These are phyloP conservation scores for Eimeria praecox DNA, from an alignment of 169 alveolate species.

Conservation along the genomic window DNA sequence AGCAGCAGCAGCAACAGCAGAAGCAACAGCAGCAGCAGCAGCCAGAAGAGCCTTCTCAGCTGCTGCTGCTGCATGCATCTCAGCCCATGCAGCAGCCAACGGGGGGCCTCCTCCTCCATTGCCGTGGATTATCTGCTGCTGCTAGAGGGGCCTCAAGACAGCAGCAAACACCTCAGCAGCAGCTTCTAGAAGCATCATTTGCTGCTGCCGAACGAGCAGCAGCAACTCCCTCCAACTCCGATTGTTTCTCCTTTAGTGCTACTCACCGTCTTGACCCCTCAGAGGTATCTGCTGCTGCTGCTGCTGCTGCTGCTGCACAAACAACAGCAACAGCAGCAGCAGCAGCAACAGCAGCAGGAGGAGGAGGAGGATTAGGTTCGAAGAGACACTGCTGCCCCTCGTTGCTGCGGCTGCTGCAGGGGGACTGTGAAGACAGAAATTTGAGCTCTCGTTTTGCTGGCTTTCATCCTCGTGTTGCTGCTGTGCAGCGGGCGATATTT, in stretches of 20 bases:
- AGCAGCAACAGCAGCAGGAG: not conserved
- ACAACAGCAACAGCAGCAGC: not conserved
- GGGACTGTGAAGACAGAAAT: constrained; percentile 17
- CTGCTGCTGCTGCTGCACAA: not conserved
- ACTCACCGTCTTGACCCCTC: not conserved
- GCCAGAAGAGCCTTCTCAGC: too few relatives aligned
- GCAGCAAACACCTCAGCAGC: not conserved
- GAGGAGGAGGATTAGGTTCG: not conserved
- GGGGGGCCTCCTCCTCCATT: not conserved
- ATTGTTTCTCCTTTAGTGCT: not conserved
- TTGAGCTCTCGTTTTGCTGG: constrained; percentile 10
- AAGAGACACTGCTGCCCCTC: constrained; percentile 49
- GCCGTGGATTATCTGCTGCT: not conserved
- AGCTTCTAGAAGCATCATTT: not conserved
- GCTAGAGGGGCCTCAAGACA: not conserved
- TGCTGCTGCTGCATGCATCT: too few relatives aligned
- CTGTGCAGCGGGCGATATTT: constrained; percentile 64
- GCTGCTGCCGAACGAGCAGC: not conserved
- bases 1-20: not conserved
- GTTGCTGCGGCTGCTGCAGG: constrained; percentile 54
- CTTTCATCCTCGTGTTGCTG: constrained; percentile 74
- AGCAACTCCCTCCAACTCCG: not conserved
- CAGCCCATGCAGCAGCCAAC: too few relatives aligned
- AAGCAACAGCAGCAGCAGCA: not conserved
- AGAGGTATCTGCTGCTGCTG: not conserved